Conservation (phyloP, 73 alveolate genomes). For the Blepharisma stoltei region DNA sequence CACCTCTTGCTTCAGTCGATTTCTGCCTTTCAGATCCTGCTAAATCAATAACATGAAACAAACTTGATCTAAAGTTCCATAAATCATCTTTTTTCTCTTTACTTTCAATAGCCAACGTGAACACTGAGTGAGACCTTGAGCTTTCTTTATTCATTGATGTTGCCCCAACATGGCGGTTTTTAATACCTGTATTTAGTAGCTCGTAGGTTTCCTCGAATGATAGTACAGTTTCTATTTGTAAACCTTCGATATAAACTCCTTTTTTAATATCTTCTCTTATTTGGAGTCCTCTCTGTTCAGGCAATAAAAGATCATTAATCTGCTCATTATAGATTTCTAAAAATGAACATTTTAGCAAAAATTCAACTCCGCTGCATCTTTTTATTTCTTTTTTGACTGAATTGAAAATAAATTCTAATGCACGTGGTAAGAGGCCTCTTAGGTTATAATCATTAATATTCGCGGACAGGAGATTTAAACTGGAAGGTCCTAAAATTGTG, state of each 20-base stretch:
- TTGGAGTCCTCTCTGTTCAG: conserved; percentile 47
- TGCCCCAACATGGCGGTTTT: conserved; percentile 77
- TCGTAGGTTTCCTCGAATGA: conserved; percentile 70
- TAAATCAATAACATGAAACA: conserved; percentile 92
- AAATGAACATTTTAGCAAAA: conserved; percentile 71
- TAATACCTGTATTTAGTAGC: conserved; percentile 61
- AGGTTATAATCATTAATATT: conserved; percentile 38
- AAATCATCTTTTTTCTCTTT: conserved; percentile 30
- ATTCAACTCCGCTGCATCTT: conserved; percentile 47
- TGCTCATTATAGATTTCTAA: conserved; percentile 90
- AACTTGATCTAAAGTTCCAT: conserved; percentile 43
- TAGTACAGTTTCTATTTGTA: conserved; percentile 66
- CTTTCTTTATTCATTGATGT: conserved; percentile 85
- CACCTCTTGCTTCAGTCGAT: conserved; percentile 85
- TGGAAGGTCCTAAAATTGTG: conserved; percentile 83
- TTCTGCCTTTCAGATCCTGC: conserved; percentile 98
- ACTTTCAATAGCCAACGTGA: conserved; percentile 60
- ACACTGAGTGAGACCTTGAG: conserved; percentile 89
- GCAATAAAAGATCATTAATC: conserved; percentile 76
- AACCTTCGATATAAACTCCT: conserved; percentile 89
- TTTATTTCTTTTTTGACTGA: conserved; percentile 33
- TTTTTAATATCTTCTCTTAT: conserved; percentile 89
- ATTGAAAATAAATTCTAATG: conserved; percentile 66
- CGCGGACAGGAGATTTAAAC: background rate
- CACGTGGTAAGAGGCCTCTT: conserved; percentile 68